Evolutionary conservation across 2,329 filamentous ascomycete genomes (phyloP).

Genomic region (Aspergillus japonicus): DNA sequence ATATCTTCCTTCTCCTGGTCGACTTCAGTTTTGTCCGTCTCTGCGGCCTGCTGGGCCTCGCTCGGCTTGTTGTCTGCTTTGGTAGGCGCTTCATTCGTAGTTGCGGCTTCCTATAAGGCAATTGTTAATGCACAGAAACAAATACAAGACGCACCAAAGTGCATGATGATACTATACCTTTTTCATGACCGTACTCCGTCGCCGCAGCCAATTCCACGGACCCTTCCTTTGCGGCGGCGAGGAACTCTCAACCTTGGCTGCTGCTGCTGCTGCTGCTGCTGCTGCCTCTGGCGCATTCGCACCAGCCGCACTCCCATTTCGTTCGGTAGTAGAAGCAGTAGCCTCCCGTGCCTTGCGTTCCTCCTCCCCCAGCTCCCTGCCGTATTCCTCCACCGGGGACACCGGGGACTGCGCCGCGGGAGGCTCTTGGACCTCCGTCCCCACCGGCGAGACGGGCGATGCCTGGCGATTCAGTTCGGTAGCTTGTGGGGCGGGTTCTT

Average conservation of each 20-base stretch:
- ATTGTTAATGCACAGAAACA: neutral
- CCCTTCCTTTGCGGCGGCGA: constrained; percentile 29
- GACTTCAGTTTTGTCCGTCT: constrained; percentile 39
- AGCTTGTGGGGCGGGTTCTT: neutral
- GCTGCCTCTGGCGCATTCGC: constrained; percentile 17
- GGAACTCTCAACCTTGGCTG: constrained; percentile 18
- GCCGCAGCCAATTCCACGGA: constrained; percentile 42
- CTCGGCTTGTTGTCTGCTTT: constrained; percentile 4
- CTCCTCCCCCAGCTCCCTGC: constrained; percentile 31
- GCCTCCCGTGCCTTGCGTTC: constrained; percentile 36
- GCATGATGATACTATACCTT: constrained; percentile 26
- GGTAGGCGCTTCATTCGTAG: constrained; percentile 5
- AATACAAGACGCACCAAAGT: neutral
- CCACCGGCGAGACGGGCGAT: constrained; percentile 30
- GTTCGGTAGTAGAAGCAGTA: constrained; percentile 11
- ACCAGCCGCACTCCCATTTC: neutral
- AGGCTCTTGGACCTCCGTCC: constrained; percentile 47
- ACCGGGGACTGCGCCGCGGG: constrained; percentile 48
- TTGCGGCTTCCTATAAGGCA: constrained; percentile 6
- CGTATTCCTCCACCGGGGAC: constrained; percentile 47
- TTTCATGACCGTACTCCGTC: constrained; percentile 35
- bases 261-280: too few relatives aligned
- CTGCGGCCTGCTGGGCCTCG: constrained; percentile 8
- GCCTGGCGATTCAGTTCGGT: constrained; percentile 9
- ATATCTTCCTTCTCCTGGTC: constrained; percentile 70